Evolutionary conservation across 768 basidiomycete species (phyloP), one percentile per base, ranked within the genome.

Genomic region (Auricularia cornea): DNA sequence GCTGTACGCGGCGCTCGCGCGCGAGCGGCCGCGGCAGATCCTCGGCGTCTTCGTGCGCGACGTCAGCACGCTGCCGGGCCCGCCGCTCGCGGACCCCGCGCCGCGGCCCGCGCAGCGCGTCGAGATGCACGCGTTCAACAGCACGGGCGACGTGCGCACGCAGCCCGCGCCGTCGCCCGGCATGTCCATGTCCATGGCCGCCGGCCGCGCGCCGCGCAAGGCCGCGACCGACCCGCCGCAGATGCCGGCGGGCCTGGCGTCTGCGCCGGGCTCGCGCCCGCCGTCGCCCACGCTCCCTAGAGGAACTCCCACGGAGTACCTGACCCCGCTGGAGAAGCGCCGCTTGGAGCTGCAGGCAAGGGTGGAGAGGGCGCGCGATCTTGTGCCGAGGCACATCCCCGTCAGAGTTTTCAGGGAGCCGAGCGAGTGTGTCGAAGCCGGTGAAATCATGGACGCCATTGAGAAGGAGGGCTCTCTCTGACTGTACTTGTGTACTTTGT

Each of bases 31-130:
- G 0, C 67, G 77, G 3, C 90, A 91, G 69, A 81, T 98, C 40
- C 75, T 87, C 3, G 92, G 80, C 3, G 84, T 98, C 38, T 92
- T 92, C 74, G 85, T 98, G 51, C 83, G 96, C 26, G 90, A 96
- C 68, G 90, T 87, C 16, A 77, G 76, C 30, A 74, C 75, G 3
- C 26, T 14, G 30, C 28, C 28, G 30, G 30, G 28, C 14, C 30
- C 54, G 54, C 66, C 70, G 20, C 2, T 28, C 12, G 40, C 68
- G 20, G 54, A 57, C 28, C 54, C 54, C 26, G 23, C 26, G 12
- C 54, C 54, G 28, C 28, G 28, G 26, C 54, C 54, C 6, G 18
- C 26, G 54, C 54, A 57, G 26, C 16, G 16, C 28, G 12, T 57
- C 28, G 30, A 57, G 18, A 16, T 57, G 28, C 54, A 57, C 30